phyloP scores from a whole-genome alignment of 257 asterid genomes.

The Rehmannia glutinosa region DNA sequence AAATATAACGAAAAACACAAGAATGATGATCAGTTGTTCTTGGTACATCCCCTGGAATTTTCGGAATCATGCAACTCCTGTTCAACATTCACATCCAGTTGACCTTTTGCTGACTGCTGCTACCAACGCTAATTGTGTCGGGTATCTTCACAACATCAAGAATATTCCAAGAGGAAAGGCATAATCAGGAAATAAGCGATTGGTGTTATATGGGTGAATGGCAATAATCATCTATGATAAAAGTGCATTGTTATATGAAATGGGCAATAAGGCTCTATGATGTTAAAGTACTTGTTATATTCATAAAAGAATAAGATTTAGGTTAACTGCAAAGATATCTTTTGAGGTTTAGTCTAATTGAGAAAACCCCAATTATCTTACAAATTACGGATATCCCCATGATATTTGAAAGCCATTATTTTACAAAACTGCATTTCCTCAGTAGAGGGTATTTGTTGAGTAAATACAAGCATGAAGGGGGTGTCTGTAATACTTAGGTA shows the following conservation, averaged over 20 bases:
- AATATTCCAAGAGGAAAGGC: background rate
- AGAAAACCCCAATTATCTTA: too few relatives aligned
- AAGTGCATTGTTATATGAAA: too few relatives aligned
- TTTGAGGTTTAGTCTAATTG: too few relatives aligned
- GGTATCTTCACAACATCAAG: constrained; percentile 33
- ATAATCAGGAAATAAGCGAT: constrained; percentile 8
- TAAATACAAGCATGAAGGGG: background rate
- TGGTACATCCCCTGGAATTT: background rate
- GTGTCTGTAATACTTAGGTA: background rate
- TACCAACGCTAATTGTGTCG: constrained; percentile 52
- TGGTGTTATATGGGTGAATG: background rate
- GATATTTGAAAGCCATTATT: too few relatives aligned
- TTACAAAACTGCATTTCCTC: too few relatives aligned
- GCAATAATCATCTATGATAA: background rate
- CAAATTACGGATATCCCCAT: too few relatives aligned
- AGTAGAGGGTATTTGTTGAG: background rate
- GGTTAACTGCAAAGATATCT: too few relatives aligned
- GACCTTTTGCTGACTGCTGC: constrained; percentile 52
- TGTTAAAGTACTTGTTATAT: too few relatives aligned
- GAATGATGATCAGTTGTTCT: background rate
- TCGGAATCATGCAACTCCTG: background rate
- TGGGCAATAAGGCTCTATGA: too few relatives aligned
- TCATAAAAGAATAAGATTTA: too few relatives aligned
- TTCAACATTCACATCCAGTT: constrained; percentile 58
- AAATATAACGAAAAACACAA: constrained; percentile 6